A percentile compares a stretch with the other conserved stretches of the same genome.
phyloP scores from a whole-genome alignment of 306 rosid genomes.

The Vigna unguiculata region DNA sequence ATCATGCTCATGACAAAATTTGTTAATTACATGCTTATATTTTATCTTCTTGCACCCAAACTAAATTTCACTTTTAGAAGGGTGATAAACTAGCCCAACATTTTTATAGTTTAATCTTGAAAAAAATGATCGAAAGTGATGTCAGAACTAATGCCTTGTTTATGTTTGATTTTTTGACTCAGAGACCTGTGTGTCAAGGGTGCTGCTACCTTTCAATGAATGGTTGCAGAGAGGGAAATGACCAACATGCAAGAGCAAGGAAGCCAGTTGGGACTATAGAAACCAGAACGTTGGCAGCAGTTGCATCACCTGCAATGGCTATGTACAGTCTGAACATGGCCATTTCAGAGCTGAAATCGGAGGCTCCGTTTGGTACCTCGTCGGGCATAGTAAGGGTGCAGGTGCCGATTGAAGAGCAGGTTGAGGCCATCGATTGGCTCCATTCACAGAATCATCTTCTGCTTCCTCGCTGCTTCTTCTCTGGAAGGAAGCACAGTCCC shows the following conservation, averaged over 20 bases:
- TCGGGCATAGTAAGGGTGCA: conserved; percentile 65
- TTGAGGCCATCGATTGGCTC: conserved; percentile 89
- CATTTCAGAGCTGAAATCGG: conserved; percentile 59
- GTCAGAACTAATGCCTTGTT: background rate
- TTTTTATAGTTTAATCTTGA: too few species aligned
- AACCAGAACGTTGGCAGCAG: conserved; percentile 60
- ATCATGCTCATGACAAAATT: too few species aligned
- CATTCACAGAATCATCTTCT: conserved; percentile 66
- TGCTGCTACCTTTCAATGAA: conserved; percentile 78
- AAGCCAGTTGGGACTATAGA: conserved; percentile 62
- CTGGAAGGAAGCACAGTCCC: conserved; percentile 50
- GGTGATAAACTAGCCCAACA: too few species aligned
- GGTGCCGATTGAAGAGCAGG: conserved; percentile 81
- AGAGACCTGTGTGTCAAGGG: conserved; percentile 47
- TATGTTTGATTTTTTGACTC: background rate
- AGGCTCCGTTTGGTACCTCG: conserved; percentile 59
- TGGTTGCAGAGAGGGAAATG: conserved; percentile 61
- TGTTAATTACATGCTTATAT: too few species aligned
- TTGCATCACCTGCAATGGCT: conserved; percentile 66
- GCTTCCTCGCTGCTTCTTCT: conserved; percentile 85
- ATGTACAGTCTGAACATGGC: conserved; percentile 63
- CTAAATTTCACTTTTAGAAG: too few species aligned
- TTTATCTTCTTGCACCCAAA: too few species aligned
- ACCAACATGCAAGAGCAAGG: conserved; percentile 5
- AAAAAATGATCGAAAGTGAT: too few species aligned